These are phyloP conservation scores for Asterophora lycoperdoides DNA, from an alignment of 768 basidiomycete genomes.

Conservation along the genomic window DNA sequence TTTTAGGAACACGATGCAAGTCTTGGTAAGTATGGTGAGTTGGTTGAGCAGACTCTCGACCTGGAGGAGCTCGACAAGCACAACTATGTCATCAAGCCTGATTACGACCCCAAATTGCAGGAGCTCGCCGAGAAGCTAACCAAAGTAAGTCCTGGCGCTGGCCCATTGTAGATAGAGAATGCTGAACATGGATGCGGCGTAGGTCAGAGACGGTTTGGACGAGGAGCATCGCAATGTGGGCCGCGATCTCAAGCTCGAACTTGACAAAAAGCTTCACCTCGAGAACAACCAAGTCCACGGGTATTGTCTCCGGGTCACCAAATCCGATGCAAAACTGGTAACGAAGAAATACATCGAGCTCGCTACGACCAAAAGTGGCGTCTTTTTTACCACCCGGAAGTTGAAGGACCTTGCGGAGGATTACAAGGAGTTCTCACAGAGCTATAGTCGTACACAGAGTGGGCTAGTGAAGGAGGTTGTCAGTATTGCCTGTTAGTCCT, in stretches of 20 bases:
- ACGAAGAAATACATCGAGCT: constrained; percentile 77
- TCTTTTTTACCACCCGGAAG: constrained; percentile 79
- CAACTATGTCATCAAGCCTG: constrained; percentile 88
- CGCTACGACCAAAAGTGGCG: constrained; percentile 78
- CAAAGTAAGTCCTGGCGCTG: constrained; percentile 32
- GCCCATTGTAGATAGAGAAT: not conserved
- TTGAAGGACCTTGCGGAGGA: constrained; percentile 72
- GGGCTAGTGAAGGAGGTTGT: constrained; percentile 90
- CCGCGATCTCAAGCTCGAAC: constrained; percentile 69
- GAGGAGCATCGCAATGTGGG: constrained; percentile 71
- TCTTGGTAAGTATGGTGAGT: constrained; percentile 79
- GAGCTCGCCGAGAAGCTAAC: constrained; percentile 64
- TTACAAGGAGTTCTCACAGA: constrained; percentile 59
- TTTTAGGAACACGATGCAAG: constrained; percentile 58
- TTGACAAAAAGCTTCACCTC: constrained; percentile 93
- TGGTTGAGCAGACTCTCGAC: constrained; percentile 96
- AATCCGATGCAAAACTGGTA: constrained; percentile 78
- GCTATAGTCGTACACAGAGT: constrained; percentile 74
- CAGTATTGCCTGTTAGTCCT: constrained; percentile 73
- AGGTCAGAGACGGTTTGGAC: constrained; percentile 78
- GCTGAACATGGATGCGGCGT: not conserved
- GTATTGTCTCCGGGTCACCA: constrained; percentile 90
- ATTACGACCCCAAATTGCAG: constrained; percentile 77
- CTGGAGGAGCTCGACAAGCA: constrained; percentile 80
- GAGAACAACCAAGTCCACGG: constrained; percentile 89